Conservation (phyloP, 345 rosid genomes). For the Alliaria petiolata region DNA sequence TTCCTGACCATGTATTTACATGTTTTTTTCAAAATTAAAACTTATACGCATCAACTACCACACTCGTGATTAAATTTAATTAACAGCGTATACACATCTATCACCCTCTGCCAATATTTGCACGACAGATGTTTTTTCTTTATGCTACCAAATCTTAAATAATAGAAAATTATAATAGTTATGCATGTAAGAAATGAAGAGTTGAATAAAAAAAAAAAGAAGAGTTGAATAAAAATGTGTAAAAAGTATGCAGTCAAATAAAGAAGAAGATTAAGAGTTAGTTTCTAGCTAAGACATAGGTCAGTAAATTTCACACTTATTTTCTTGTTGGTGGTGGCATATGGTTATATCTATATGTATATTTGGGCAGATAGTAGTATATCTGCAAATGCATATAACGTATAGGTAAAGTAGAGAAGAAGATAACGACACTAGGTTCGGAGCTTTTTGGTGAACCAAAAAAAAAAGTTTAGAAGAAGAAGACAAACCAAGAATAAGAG, state of each 20-base stretch:
- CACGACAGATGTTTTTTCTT: background rate
- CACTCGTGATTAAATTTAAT: conserved; percentile 4
- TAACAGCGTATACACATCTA: background rate
- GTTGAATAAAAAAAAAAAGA: no score
- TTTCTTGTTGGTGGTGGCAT: background rate
- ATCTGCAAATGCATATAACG: background rate
- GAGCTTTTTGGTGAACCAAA: background rate
- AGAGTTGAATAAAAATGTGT: background rate
- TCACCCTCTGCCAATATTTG: background rate
- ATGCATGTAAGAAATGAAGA: no score
- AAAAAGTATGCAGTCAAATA: background rate
- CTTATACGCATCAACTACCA: conserved; percentile 21
- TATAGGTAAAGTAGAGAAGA: background rate
- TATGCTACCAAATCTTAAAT: background rate
- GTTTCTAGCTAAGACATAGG: background rate
- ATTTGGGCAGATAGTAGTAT: background rate
- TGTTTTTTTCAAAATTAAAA: background rate
- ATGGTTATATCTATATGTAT: background rate
- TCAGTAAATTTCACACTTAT: background rate
- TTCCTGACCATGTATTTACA: conserved; percentile 20
- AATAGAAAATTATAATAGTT: background rate
- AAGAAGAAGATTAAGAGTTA: background rate
- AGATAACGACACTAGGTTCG: conserved; percentile 27
- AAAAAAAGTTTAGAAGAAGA: background rate
- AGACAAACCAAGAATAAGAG: conserved; percentile 58